Evolutionary conservation across 2,329 filamentous ascomycete species (phyloP).

Genomic region (Amesomyces nigricolor): DNA sequence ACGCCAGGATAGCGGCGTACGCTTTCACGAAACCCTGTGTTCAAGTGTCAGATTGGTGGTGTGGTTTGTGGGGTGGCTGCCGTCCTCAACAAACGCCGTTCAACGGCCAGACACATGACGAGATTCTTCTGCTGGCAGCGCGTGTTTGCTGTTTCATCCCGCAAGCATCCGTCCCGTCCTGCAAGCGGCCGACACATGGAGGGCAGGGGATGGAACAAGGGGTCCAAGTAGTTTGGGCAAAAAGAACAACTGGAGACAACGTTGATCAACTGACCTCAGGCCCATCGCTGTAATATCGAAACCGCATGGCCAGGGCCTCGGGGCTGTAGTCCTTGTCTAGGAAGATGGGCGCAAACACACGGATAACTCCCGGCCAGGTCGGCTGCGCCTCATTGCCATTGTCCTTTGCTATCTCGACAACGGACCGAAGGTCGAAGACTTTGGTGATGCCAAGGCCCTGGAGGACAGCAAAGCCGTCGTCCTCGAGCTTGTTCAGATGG

Average conservation of each 20-base stretch:
- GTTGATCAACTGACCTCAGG: slow-evolving; percentile 33
- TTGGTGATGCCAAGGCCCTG: slow-evolving; percentile 53
- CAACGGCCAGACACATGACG: too few species aligned
- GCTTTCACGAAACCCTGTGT: slow-evolving; percentile 55
- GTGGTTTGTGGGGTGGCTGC: not conserved
- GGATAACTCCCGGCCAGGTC: slow-evolving; percentile 46
- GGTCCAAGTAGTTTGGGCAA: not conserved
- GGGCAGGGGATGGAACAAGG: too few species aligned
- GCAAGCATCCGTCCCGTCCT: not conserved
- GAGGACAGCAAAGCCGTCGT: slow-evolving; percentile 47
- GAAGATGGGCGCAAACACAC: slow-evolving; percentile 62
- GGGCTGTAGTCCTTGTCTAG: slow-evolving; percentile 54
- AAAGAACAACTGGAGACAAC: not conserved
- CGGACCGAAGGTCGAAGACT: slow-evolving; percentile 64
- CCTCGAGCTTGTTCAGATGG: slow-evolving; percentile 55
- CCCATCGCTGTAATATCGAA: slow-evolving; percentile 51
- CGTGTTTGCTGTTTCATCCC: not conserved
- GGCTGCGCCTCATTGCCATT: slow-evolving; percentile 32
- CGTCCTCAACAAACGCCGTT: too few species aligned
- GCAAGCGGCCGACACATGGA: not conserved
- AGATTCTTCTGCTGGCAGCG: too few species aligned
- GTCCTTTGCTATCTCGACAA: slow-evolving; percentile 47
- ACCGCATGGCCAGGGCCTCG: slow-evolving; percentile 56
- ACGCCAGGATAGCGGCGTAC: slow-evolving; percentile 55
- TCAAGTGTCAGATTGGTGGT: not conserved